Conservation (phyloP, 345 rosid species). For the Gossypioides kirkii region DNA sequence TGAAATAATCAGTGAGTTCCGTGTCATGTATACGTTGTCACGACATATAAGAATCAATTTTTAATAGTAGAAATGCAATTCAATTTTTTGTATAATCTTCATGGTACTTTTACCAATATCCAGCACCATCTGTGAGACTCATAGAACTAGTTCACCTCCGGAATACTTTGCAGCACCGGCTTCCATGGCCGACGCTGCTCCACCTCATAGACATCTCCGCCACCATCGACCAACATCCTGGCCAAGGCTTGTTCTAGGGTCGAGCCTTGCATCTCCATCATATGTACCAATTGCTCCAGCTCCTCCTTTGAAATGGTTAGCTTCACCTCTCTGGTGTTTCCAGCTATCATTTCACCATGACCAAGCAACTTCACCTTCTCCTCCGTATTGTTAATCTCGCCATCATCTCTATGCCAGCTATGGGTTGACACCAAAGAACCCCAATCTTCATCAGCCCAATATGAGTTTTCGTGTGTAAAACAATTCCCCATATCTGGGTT, state of each 20-base stretch:
- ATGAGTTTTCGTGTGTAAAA: slow-evolving; percentile 8
- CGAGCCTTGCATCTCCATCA: slow-evolving; percentile 39
- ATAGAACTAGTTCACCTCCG: slow-evolving; percentile 40
- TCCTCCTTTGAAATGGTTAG: slow-evolving; percentile 66
- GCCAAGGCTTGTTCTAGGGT: slow-evolving; percentile 34
- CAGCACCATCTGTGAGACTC: background rate
- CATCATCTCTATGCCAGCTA: background rate
- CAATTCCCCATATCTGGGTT: slow-evolving; percentile 45
- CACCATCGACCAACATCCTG: slow-evolving; percentile 9
- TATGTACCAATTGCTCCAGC: slow-evolving; percentile 42
- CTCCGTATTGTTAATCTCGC: slow-evolving; percentile 2
- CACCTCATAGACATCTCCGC: background rate
- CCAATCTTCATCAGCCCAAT: slow-evolving; percentile 44
- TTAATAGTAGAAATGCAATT: too few relatives aligned
- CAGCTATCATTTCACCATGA: background rate
- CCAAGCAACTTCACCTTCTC: slow-evolving; percentile 17
- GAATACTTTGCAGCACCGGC: slow-evolving; percentile 68
- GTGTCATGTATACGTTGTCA: too few relatives aligned
- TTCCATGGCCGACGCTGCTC: slow-evolving; percentile 45
- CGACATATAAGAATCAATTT: too few relatives aligned
- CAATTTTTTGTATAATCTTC: too few relatives aligned
- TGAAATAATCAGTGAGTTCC: too few relatives aligned
- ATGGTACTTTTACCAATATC: too few relatives aligned
- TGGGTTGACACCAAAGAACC: slow-evolving; percentile 1
- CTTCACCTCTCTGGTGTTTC: slow-evolving; percentile 43